phyloP scores from a whole-genome alignment of 352 stramenopile genomes.

The Phytopythium sindhum region DNA sequence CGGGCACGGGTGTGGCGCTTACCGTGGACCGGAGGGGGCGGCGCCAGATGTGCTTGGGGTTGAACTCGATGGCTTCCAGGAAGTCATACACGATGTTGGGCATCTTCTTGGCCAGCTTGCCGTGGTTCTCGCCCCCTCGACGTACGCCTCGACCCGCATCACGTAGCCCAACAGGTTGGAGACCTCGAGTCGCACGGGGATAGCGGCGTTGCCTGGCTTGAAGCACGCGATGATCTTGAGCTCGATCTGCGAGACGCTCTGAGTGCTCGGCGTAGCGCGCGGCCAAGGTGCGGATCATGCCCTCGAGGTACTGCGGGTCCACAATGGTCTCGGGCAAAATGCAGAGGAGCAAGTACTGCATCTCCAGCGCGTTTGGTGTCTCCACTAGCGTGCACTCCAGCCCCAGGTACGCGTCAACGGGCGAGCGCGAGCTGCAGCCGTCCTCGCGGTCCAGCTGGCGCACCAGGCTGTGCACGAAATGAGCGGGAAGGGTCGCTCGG shows the following conservation, averaged over 20 bases:
- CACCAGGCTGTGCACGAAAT: conserved; percentile 98
- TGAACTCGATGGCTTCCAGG: conserved; percentile 97
- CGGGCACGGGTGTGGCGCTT: conserved; percentile 73
- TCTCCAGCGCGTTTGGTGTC: conserved; percentile 96
- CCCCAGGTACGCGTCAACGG: conserved; percentile 90
- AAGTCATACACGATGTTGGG: conserved; percentile 99
- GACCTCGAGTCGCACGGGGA: conserved; percentile 95
- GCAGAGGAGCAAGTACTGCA: conserved; percentile 99
- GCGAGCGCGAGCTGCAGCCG: conserved; percentile 52
- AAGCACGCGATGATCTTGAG: conserved; percentile 95
- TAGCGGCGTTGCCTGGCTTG: conserved; percentile 89
- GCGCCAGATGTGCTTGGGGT: conserved; percentile 93
- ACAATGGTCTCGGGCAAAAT: conserved; percentile 94
- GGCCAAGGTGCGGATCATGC: conserved; percentile 91
- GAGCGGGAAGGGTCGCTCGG: conserved; percentile 85
- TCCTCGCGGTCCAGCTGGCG: conserved; percentile 83
- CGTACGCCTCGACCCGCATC: conserved; percentile 98
- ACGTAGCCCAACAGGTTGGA: conserved; percentile 99
- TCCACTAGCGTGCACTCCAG: conserved; percentile 98
- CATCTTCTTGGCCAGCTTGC: conserved; percentile 91
- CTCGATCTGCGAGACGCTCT: conserved; percentile 94
- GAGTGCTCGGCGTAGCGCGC: conserved; percentile 89
- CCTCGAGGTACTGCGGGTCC: conserved; percentile 95
- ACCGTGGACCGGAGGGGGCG: conserved; percentile 75
- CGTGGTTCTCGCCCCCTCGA: conserved; percentile 92